Evolutionary conservation across 306 rosid genomes (phyloP).

Genomic region (Datisca glomerata): DNA sequence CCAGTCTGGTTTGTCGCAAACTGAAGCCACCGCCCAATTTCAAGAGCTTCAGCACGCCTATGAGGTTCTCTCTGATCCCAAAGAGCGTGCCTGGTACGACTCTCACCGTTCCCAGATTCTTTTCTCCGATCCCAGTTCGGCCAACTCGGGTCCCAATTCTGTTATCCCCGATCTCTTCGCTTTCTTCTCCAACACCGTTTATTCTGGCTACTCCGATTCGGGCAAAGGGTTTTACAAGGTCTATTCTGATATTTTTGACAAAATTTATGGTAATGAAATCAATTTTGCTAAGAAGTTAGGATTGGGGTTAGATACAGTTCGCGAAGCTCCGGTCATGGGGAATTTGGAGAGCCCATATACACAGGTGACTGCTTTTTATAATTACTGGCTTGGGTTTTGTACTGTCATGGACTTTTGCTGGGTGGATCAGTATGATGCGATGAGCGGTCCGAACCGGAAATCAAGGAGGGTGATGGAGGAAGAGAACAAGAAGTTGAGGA

Average conservation of each 20-base stretch:
- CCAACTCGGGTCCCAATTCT: constrained; percentile 29
- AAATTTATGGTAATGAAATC: constrained; percentile 58
- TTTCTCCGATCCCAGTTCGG: constrained; percentile 55
- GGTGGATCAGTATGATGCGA: constrained; percentile 69
- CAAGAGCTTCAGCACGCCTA: constrained; percentile 92
- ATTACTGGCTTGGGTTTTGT: constrained; percentile 70
- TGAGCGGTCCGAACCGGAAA: constrained; percentile 69
- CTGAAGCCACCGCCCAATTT: constrained; percentile 80
- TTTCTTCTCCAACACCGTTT: constrained; percentile 80
- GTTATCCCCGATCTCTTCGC: constrained; percentile 67
- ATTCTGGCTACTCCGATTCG: constrained; percentile 51
- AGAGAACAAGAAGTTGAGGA: constrained; percentile 80
- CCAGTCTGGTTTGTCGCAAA: constrained; percentile 56
- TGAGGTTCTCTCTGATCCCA: constrained; percentile 90
- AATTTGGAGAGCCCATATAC: constrained; percentile 61
- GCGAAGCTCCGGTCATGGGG: constrained; percentile 76
- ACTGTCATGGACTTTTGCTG: constrained; percentile 89
- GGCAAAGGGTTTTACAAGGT: constrained; percentile 68
- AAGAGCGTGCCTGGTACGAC: constrained; percentile 94
- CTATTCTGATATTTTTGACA: constrained; percentile 50
- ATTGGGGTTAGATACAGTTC: constrained; percentile 33
- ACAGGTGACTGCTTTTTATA: constrained; percentile 74
- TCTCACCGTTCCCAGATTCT: constrained; percentile 95
- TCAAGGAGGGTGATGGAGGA: constrained; percentile 88
- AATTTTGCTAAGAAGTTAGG: constrained; percentile 55